These are phyloP conservation scores for Voacanga thouarsii DNA, from an alignment of 257 asterid genomes.

Conservation along the genomic window DNA sequence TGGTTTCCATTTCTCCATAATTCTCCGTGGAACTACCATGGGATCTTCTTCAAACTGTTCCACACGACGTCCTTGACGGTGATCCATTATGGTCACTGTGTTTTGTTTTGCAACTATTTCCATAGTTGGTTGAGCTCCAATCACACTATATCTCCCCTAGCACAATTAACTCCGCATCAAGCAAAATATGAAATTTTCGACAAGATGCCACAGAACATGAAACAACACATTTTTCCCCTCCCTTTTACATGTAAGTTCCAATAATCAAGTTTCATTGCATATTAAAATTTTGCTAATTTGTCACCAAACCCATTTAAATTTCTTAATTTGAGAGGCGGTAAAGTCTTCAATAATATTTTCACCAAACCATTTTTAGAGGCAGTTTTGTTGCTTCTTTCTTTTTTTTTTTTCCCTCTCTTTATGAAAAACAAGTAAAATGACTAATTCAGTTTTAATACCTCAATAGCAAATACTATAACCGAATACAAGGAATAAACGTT, in stretches of 20 bases:
- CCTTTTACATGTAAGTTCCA: not conserved
- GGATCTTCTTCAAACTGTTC: constrained; percentile 87
- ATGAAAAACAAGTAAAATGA: not conserved
- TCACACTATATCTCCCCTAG: constrained; percentile 89
- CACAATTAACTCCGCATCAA: constrained; percentile 31
- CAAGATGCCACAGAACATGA: not conserved
- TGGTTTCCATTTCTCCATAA: constrained; percentile 89
- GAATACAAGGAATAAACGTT: not conserved
- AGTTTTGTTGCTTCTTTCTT: too few species aligned
- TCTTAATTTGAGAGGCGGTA: not conserved
- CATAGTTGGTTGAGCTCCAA: constrained; percentile 97
- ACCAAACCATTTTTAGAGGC: not conserved
- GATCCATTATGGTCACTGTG: constrained; percentile 80
- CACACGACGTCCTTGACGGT: constrained; percentile 47
- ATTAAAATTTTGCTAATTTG: not conserved
- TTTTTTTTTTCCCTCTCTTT: too few species aligned
- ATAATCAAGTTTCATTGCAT: not conserved
- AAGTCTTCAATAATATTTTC: not conserved
- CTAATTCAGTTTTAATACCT: not conserved
- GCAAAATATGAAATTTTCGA: constrained; percentile 9
- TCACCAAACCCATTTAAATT: not conserved
- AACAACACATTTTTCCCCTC: not conserved
- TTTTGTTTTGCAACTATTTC: constrained; percentile 89
- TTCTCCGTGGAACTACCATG: constrained; percentile 74
- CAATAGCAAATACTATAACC: not conserved